Base-by-base conservation (phyloP, 176 grass and related monocot species). In the Eremochloa ophiuroides region DNA sequence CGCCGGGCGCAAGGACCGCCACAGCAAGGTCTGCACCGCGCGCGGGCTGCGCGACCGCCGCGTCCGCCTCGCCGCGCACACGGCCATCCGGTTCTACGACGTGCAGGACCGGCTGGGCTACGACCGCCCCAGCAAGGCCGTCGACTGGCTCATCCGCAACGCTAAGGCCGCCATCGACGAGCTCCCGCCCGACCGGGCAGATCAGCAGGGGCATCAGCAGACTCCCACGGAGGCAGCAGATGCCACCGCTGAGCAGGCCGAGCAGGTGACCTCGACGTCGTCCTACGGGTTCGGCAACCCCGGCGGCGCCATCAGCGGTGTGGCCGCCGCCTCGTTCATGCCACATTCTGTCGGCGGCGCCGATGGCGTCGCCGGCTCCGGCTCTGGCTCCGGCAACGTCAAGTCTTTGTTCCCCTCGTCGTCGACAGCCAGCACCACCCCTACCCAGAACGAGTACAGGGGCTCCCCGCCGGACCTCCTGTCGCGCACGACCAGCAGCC, bases 81-180 rank as follows among this genome's bases (percentile, higher is more conserved):
- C 95, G 25, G 95, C 95, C 84, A 97, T 97, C 86, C 87, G 91
- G 58, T 97, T 97, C 92, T 97, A 97, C 73, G 95, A 97, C 34
- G 95, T 97, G 71, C 95, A 97, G 84, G 95, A 97, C 88, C 85
- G 95, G 55, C 92, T 97, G 4, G 95, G 95, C 66, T 97, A 93
- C 56, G 95, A 97, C 90, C 95, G 95, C 23, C 95, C 95, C 73
- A 97, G 95, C 88, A 97, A 97, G 82, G 95, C 95, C 66, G 95
- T 94, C 69, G 95, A 97, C 78, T 97, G 95, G 95, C 92, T 97
- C 85, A 97, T 97, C 72, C 85, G 87, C 56, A 94, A 97, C 82
- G 95, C 95, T 23, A 93, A 89, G 82, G 71, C 82, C 50, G 88
- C 92, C 65, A 97, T 97, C 76, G 92, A 94, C 50, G 83, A 97